A percentile compares a stretch with the other conserved stretches of the same genome.
phyloP scores from a whole-genome alignment of 179 eudicot genomes.

The Patellifolia procumbens region DNA sequence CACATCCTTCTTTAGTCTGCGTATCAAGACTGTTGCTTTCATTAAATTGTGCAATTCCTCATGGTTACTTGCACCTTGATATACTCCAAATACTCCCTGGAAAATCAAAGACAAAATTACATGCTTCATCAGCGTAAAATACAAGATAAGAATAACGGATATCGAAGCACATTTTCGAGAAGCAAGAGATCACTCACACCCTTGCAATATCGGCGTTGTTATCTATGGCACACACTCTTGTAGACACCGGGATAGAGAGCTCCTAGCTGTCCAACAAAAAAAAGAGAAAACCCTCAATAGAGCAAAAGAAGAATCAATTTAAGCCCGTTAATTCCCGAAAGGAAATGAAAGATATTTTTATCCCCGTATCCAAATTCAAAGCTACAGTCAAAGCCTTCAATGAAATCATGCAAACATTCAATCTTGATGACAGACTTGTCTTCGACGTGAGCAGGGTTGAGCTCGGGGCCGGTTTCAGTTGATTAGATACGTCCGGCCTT shows the following conservation, averaged over 20 bases:
- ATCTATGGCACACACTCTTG: conserved; percentile 87
- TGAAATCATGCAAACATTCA: too few relatives aligned
- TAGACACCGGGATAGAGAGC: conserved; percentile 87
- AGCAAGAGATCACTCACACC: conserved; percentile 67
- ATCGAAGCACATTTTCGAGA: conserved; percentile 11
- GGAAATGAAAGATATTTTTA: too few relatives aligned
- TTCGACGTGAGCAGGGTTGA: too few relatives aligned
- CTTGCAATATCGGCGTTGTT: conserved; percentile 92
- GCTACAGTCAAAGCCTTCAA: too few relatives aligned
- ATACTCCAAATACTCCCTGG: conserved; percentile 85
- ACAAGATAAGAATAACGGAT: neutral
- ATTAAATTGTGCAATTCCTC: conserved; percentile 95
- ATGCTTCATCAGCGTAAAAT: neutral
- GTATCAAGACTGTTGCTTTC: conserved; percentile 96
- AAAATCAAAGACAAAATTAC: conserved; percentile 19
- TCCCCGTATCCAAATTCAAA: too few relatives aligned
- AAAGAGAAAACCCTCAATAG: neutral
- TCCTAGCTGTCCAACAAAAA: conserved; percentile 63
- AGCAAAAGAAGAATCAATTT: neutral
- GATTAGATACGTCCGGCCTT: too few relatives aligned
- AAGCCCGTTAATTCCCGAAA: too few relatives aligned
- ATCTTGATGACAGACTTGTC: too few relatives aligned
- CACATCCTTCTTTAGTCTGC: conserved; percentile 95
- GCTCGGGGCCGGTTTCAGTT: too few relatives aligned
- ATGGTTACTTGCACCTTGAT: conserved; percentile 98